Conservation (phyloP, 2,329 filamentous ascomycete genomes). For the Parafenestella ontariensis region DNA sequence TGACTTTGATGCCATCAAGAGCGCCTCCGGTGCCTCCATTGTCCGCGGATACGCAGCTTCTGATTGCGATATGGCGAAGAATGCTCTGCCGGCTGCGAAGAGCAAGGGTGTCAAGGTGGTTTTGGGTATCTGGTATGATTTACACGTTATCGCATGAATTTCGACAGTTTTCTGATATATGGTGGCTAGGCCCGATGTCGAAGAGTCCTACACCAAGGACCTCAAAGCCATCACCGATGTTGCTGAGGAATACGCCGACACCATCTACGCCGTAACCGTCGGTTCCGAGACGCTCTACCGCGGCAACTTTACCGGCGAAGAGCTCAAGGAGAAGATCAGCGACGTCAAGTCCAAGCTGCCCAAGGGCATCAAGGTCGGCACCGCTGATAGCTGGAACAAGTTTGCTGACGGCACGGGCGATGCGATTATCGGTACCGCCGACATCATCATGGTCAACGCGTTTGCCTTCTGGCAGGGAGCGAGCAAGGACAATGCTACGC, state of each 20-base stretch:
- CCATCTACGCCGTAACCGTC: conserved; percentile 73
- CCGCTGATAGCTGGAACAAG: conserved; percentile 77
- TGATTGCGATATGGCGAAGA: conserved; percentile 69
- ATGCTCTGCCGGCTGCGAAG: conserved; percentile 71
- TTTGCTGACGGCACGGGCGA: conserved; percentile 72
- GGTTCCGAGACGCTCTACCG: conserved; percentile 76
- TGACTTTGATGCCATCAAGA: conserved; percentile 69
- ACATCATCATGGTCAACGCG: conserved; percentile 70
- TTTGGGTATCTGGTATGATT: conserved; percentile 70
- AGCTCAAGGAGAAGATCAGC: conserved; percentile 68
- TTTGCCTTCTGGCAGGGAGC: conserved; percentile 77
- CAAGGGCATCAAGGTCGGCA: conserved; percentile 64
- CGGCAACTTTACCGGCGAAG: conserved; percentile 67
- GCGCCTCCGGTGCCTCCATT: conserved; percentile 58
- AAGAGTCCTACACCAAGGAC: conserved; percentile 68
- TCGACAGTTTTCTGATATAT: neutral
- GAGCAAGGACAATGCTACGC: conserved; percentile 63
- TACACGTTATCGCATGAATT: neutral
- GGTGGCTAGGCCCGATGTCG: conserved; percentile 63
- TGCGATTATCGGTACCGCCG: conserved; percentile 67
- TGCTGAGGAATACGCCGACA: conserved; percentile 59
- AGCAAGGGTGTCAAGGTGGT: conserved; percentile 70
- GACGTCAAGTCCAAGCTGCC: conserved; percentile 65
- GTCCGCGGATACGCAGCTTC: conserved; percentile 72
- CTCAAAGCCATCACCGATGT: conserved; percentile 63